Base-by-base conservation (phyloP, 225 moss, liverwort and hornwort species). In the Climacium dendroides region DNA sequence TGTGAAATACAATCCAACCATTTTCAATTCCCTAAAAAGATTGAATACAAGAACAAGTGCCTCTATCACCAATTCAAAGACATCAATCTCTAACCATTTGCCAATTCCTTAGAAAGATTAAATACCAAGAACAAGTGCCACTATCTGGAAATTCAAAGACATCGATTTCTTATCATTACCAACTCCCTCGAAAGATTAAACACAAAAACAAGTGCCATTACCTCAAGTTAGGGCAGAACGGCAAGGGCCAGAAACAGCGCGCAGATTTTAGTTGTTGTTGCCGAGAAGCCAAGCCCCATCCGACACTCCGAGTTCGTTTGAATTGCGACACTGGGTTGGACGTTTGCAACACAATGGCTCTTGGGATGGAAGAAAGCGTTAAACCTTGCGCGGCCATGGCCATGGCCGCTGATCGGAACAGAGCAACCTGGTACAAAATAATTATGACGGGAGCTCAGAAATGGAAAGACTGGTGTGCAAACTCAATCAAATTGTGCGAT, bases 221-320 rank as follows among this genome's bases (percentile, higher is more conserved):
- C 92, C 93, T 88, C 74, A 92, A 75, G 69, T 25, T 54, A 66
- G 87, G 85, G 79, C 86, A 92, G 80, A 92, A 86, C 64, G 90
- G 91, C 74, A 89, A 89, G 78, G 87, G 71, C 92, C 93, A 93
- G 85, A 89, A 93, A 79, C 89, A 91, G 87, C 92, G 93, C 73
- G 88, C 86, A 67, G 85, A 47, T 66, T 83, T 76, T 1, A 60
- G 70, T 39, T 70, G 90, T 35, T 77, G 88, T 48, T 62, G 89
- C 58, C 88, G 74, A 32, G 78, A 87, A 62, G 72, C 23, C 52
- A 74, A 28, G 64, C 79, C 64, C 88, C 86, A 83, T 82, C 86
- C 50, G 45, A 85, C 57, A 59, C 52, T 80, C 47, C 71, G 90
- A 8, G 88, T 39, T 90, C 85, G 84, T 70, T 76, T 88, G 15